Evolutionary conservation across 148 eudicot species (phyloP), one percentile per base, ranked within the genome.

Genomic region (Vaccinium darrowii): DNA sequence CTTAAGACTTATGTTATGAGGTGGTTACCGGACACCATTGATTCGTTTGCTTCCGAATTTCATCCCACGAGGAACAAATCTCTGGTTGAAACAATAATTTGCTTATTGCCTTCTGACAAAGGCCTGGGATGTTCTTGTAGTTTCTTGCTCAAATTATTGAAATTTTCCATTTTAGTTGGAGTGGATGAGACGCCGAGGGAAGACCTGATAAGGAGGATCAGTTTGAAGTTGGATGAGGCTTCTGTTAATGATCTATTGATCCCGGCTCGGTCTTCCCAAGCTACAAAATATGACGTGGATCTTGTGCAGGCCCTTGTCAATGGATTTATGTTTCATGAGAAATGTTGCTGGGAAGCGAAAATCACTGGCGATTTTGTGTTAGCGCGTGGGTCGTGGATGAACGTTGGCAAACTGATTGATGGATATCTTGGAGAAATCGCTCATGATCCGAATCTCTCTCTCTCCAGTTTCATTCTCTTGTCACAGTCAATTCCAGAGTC

Each of bases 1-100:
- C 84, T 95, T 4, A 94, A 87, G 84, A 87, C 93, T 9, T 95
- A 92, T 83, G 91, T 92, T 15, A 81, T 91, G 56, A 88, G 95
- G 87, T 95, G 98, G 98, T 87, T 95, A 90, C 98, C 98, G 2
- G 95, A 95, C 86, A 91, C 94, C 27, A 77, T 91, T 51, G 94
- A 95, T 72, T 88, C 87, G 80, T 85, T 95, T 89, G 85, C 88
- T 58, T 92, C 94, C 81, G 95, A 91, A 73, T 91, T 86, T 82
- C 94, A 90, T 87, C 87, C 79, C 58, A 72, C 49, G 54, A 89
- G 93, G 88, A 92, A 94, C 84, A 95, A 90, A 83, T 88, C 91
- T 25, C 82, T 94, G 84, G 88, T 95, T 5, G 94, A 95, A 89
- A 89, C 96, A 77, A 92, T 95, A 33, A 90, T 95, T 23, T 91